Conservation (phyloP, 139 green algal genomes). For the Ettlia oleoabundans region DNA sequence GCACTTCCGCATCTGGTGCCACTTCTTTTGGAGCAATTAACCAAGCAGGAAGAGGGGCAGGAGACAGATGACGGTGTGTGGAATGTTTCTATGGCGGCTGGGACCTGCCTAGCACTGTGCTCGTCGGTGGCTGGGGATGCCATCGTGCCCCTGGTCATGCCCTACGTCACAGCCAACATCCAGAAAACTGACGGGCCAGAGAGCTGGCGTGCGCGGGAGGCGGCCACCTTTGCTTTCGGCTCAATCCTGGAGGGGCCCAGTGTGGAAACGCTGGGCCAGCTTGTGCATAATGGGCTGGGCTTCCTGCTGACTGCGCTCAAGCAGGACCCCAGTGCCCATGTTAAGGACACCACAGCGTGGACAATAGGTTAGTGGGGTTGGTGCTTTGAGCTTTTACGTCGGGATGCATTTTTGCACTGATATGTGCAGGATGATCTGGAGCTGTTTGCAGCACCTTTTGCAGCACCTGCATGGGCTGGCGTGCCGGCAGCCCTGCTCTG, state of each 20-base stretch:
- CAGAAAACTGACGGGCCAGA: conserved; percentile 65
- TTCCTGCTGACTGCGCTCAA: conserved; percentile 81
- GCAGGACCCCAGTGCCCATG: conserved; percentile 75
- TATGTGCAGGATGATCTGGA: too few species aligned
- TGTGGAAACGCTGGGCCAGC: conserved; percentile 60
- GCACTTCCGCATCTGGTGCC: conserved; percentile 85
- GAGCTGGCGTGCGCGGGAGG: conserved; percentile 94
- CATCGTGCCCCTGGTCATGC: conserved; percentile 88
- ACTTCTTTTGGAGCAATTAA: conserved; percentile 94
- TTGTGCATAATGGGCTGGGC: conserved; percentile 76
- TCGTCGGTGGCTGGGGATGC: conserved; percentile 76
- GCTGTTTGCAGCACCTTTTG: too few species aligned
- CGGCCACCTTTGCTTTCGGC: conserved; percentile 96
- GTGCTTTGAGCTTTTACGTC: background rate
- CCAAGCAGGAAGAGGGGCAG: conserved; percentile 95
- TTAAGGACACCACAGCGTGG: conserved; percentile 97
- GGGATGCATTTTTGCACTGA: too few species aligned
- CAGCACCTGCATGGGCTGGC: too few species aligned
- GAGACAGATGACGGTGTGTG: conserved; percentile 91
- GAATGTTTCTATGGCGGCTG: conserved; percentile 92
- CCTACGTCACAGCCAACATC: conserved; percentile 88
- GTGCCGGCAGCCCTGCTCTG: too few species aligned
- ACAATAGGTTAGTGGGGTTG: conserved; percentile 71
- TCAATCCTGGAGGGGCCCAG: conserved; percentile 94
- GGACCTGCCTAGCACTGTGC: conserved; percentile 88